A percentile compares a stretch with the other conserved stretches of the same genome.
phyloP scores from a whole-genome alignment of 1,284 basidiomycete species.

The Wallemia hederae region DNA sequence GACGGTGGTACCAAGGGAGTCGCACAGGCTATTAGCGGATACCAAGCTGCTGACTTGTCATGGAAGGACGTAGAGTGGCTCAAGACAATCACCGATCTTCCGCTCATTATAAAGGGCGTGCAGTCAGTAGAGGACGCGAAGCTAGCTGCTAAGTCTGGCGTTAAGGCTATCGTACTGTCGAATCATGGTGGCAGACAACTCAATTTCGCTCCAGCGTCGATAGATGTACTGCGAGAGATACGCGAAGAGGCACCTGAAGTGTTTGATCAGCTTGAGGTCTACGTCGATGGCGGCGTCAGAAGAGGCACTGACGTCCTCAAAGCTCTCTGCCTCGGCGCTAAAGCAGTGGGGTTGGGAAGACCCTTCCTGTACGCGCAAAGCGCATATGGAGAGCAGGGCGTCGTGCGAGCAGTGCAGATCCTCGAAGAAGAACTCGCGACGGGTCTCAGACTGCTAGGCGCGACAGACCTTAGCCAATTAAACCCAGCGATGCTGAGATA shows the following conservation, averaged over 20 bases:
- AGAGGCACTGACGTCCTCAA: slow-evolving; percentile 78
- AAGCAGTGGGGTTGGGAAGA: slow-evolving; percentile 61
- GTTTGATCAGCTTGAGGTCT: slow-evolving; percentile 43
- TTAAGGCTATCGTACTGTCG: slow-evolving; percentile 13
- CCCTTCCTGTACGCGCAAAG: slow-evolving; percentile 37
- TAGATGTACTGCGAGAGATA: slow-evolving; percentile 46
- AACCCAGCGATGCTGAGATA: slow-evolving; percentile 41
- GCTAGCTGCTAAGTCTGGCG: slow-evolving; percentile 22
- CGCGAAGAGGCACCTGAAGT: slow-evolving; percentile 39
- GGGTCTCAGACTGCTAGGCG: slow-evolving; percentile 51
- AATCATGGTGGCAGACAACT: slow-evolving; percentile 8
- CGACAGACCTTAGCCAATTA: slow-evolving; percentile 34
- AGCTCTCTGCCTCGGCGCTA: slow-evolving; percentile 66
- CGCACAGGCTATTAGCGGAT: slow-evolving; percentile 20
- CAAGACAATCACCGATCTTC: slow-evolving; percentile 38
- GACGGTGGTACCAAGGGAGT: slow-evolving; percentile 16
- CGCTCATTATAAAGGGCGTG: slow-evolving; percentile 51
- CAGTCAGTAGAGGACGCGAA: slow-evolving; percentile 30
- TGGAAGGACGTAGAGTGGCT: slow-evolving; percentile 29
- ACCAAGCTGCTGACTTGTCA: slow-evolving; percentile 20
- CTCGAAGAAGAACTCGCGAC: slow-evolving; percentile 50
- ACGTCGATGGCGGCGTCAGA: slow-evolving; percentile 60
- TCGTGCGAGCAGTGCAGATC: slow-evolving; percentile 23
- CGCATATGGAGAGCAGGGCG: slow-evolving; percentile 23
- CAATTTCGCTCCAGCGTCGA: slow-evolving; percentile 32